Base-by-base conservation (phyloP, 1,139 yeast species). In the Kodamaea suecica region DNA sequence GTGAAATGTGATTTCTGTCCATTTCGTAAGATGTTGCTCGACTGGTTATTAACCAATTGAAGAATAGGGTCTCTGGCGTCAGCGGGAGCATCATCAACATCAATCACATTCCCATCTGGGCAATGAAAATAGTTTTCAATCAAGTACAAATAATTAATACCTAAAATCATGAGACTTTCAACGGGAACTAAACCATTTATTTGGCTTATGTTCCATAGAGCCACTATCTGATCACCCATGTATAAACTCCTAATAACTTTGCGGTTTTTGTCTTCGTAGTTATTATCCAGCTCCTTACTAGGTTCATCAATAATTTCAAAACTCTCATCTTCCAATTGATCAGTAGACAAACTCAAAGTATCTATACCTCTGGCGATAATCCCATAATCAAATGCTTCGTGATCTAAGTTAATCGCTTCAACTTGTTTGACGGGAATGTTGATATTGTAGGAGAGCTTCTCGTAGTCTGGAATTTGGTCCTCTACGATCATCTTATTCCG, bases 201-300 rank as follows among this genome's bases (percentile, higher is more conserved):
- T 35, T 80, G 79, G 40, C 88, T 77, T 2, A 84, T 77, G 53
- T 86, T 86, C 80, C 86, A 80, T n/a, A 86, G 59, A 7, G 77
- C 76, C 10, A 65, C 68, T 17, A 86, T 83, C 35, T 70, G 73
- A 52, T 86, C 96, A n/a, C 85, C 84, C 38, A 77, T 70, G 47
- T 64, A 80, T 34, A 86, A 59, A 46, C 84, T 75, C 39, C 90
- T 66, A 19, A 85, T 60, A 0, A 86, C 83, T 49, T 81, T 81
- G 36, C 95, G 62, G 52, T 85, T 84, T 46, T 77, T 78, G 50
- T 84, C 94, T 41, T 80, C 86, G 38, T 69, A 70, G 3, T 61
- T 59, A 8, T 53, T 46, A 30, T 44, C 44, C 4, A 59, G 53
- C 27, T 59, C 63, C 15, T 63, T 55, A 28, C 38, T 45, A 1